These are phyloP conservation scores for Orbilia brochopaga DNA, from an alignment of 2,329 filamentous ascomycete species.

Conservation along the genomic window DNA sequence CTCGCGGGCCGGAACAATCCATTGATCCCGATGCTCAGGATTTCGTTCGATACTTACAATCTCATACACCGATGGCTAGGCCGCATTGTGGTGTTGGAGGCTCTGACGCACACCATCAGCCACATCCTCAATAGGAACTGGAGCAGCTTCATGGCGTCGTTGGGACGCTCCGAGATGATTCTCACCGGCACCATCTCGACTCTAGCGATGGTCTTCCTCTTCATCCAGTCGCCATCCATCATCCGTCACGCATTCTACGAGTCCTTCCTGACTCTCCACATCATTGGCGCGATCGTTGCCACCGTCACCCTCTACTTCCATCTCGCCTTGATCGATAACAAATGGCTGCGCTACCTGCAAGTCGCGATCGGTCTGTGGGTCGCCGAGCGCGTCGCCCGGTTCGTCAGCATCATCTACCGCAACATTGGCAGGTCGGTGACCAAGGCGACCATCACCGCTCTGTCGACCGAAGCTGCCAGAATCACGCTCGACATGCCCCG, in stretches of 20 bases:
- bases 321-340: conserved; percentile 64
- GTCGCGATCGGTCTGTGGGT: conserved; percentile 71
- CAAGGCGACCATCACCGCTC: conserved; percentile 72
- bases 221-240: conserved; percentile 72
- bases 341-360: conserved; percentile 67
- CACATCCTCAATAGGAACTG: conserved; percentile 62
- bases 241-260: conserved; percentile 81
- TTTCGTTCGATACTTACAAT: conserved; percentile 84
- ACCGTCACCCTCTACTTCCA: conserved; percentile 73
- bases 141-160: conserved; percentile 8
- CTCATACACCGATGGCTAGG: conserved; percentile 81
- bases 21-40: conserved; percentile 72
- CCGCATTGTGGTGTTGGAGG: conserved; percentile 74
- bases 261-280: conserved; percentile 75
- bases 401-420: conserved; percentile 68
- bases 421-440: conserved; percentile 70
- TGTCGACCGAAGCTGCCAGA: conserved; percentile 76
- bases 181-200: conserved; percentile 58
- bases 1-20: conserved; percentile 79
- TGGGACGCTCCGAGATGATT: conserved; percentile 25
- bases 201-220: conserved; percentile 67
- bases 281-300: conserved; percentile 66
- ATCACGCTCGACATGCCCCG: conserved; percentile 76
- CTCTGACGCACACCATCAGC: conserved; percentile 69
- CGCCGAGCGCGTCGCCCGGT: conserved; percentile 67